Evolutionary conservation across 305 asterid genomes (phyloP).

Genomic region (Euphrasia arctica): DNA sequence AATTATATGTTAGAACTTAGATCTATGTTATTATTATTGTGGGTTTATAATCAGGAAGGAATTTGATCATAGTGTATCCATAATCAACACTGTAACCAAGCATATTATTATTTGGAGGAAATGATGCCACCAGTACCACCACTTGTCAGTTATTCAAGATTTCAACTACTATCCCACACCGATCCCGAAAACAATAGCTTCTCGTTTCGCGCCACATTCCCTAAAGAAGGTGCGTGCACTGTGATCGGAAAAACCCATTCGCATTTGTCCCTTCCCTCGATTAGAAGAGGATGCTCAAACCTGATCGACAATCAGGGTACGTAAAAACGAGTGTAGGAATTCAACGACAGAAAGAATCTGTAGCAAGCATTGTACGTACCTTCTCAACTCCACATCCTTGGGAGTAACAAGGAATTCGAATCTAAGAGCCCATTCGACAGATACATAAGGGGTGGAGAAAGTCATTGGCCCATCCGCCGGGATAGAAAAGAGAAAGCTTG

Average conservation of each 20-base stretch:
- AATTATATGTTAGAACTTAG: no score
- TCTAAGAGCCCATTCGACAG: conserved; percentile 81
- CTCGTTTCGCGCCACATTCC: conserved; percentile 54
- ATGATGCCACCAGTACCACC: no score
- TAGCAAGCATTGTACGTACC: conserved; percentile 43
- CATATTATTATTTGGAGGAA: no score
- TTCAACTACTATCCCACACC: conserved; percentile 68
- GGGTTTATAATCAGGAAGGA: no score
- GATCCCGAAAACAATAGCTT: conserved; percentile 58
- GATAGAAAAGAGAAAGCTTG: conserved; percentile 79
- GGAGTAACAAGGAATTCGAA: conserved; percentile 85
- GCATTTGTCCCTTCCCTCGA: conserved; percentile 90
- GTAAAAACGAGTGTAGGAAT: not conserved
- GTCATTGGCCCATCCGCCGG: conserved; percentile 87
- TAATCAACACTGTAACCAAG: no score
- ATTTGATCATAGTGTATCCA: no score
- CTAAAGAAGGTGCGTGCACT: conserved; percentile 82
- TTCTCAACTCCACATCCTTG: conserved; percentile 64
- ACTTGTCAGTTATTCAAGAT: no score
- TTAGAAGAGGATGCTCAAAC: conserved; percentile 92
- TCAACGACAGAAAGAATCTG: not conserved
- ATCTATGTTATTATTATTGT: no score
- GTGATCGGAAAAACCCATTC: conserved; percentile 95
- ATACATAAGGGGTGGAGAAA: conserved; percentile 63
- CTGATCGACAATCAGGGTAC: conserved; percentile 33